Base-by-base conservation (phyloP, 2,329 filamentous ascomycete species). In the Fusarium setosum region DNA sequence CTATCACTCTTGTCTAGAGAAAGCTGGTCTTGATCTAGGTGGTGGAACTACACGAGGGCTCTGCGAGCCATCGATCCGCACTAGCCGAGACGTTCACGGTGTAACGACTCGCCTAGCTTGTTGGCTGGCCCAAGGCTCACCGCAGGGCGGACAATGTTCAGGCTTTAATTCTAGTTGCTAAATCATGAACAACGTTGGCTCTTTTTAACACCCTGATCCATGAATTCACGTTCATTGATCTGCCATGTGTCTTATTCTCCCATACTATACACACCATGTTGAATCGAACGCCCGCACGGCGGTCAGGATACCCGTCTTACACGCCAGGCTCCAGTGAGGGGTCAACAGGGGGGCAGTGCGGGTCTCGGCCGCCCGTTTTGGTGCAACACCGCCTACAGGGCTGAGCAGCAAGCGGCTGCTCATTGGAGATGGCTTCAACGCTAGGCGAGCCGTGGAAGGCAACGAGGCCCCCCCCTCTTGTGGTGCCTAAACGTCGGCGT, bases 351-450 rank as follows among this genome's bases (percentile, higher is more conserved):
- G 47, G 31, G 34, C 31, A 37, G 24, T 38, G 26, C 26, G 26
- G 26, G 26, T 29, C 26, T 29, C 26, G 26, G 26, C 26, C 9
- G 26, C 26, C 23, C 23, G 29, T 17, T 20, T n/a, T n/a, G n/a
- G 23, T 42, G 20, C 13, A 42, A 20, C 15, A 18, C 24, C 21
- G 55, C 45, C 32, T 45, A 42, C 48, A 47, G 48, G 48, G 55
- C 55, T 58, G 48, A 53, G 29, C 8, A 17, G 24, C 29, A 21
- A n/a, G 42, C 29, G 17, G 38, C 12, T 9, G n/a, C 24, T 24
- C 15, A 59, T 49, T 49, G 51, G 56, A 10, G 55, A 56, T 41
- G 50, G 56, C 56, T 54, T 51, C 40, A n/a, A 41, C 37, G 26
- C 49, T 52, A 52, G 13, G n/a, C n/a, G n/a, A n/a, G n/a, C n/a